These are phyloP conservation scores for Abrus pulchellus DNA, from an alignment of 306 rosid species.

Conservation along the genomic window DNA sequence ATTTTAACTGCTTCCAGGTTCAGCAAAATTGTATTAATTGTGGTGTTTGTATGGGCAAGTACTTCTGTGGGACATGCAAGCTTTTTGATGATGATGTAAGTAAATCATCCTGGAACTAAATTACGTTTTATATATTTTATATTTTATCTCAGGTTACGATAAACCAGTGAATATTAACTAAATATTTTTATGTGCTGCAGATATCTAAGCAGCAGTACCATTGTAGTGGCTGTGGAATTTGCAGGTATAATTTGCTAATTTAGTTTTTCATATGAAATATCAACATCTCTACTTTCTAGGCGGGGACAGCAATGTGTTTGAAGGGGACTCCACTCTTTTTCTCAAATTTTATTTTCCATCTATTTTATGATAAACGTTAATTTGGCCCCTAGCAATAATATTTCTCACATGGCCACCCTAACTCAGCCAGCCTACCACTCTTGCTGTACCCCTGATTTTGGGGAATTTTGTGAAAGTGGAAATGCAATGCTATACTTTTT, in stretches of 20 bases:
- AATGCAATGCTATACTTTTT: background rate
- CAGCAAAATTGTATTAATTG: slow-evolving; percentile 80
- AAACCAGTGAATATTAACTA: background rate
- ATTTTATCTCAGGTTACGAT: background rate
- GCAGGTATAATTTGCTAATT: slow-evolving; percentile 68
- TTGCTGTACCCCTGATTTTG: background rate
- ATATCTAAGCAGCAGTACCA: slow-evolving; percentile 82
- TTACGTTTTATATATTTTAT: background rate
- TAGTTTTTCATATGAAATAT: background rate
- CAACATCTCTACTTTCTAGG: background rate
- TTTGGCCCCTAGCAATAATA: background rate
- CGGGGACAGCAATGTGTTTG: background rate
- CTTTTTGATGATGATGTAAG: slow-evolving; percentile 94
- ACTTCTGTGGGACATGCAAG: slow-evolving; percentile 87
- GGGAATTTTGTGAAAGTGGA: slow-evolving; percentile 11
- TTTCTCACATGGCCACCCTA: background rate
- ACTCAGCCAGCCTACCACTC: background rate
- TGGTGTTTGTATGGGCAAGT: slow-evolving; percentile 92
- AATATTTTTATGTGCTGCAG: slow-evolving; percentile 53
- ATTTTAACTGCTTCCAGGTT: slow-evolving; percentile 59
- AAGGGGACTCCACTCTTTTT: background rate
- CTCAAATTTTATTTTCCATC: background rate
- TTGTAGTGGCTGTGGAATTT: slow-evolving; percentile 88
- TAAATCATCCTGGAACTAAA: slow-evolving; percentile 24
- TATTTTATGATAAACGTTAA: background rate